A percentile compares a stretch with the other conserved stretches of the same genome.
These are phyloP conservation scores for Boletus pseudopeckii DNA, from an alignment of 768 basidiomycete genomes.

Conservation along the genomic window DNA sequence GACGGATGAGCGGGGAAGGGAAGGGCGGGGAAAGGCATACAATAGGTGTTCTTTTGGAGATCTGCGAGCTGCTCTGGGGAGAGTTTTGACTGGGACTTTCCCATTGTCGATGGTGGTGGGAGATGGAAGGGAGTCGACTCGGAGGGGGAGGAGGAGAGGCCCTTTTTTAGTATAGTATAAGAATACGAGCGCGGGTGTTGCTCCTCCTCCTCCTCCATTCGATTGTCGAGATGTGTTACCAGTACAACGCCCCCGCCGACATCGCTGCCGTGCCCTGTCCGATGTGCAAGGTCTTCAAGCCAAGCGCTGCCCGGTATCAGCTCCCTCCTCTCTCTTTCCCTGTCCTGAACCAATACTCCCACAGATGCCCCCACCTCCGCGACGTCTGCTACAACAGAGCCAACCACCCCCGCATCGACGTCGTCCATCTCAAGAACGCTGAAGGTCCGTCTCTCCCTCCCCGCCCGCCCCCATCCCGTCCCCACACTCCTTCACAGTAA, in stretches of 20 bases:
- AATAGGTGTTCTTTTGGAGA: slow-evolving; percentile 97
- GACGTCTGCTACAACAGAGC: slow-evolving; percentile 74
- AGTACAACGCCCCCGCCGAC: slow-evolving; percentile 61
- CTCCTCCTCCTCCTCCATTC: slow-evolving; percentile 21
- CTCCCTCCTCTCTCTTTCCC: slow-evolving; percentile 7
- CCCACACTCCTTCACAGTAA: slow-evolving; percentile 45
- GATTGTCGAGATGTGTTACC: slow-evolving; percentile 59
- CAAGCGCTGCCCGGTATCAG: slow-evolving; percentile 50
- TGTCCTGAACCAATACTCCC: slow-evolving; percentile 21
- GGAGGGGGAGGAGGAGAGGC: not conserved
- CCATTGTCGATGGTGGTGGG: slow-evolving; percentile 58
- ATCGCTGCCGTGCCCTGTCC: slow-evolving; percentile 67
- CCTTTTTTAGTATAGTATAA: slow-evolving; percentile 36
- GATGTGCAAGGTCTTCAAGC: slow-evolving; percentile 82
- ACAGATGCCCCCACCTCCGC: slow-evolving; percentile 72
- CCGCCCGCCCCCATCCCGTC: slow-evolving; percentile 5
- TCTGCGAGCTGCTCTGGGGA: slow-evolving; percentile 90
- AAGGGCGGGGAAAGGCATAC: slow-evolving; percentile 43
- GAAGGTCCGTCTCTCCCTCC: slow-evolving; percentile 54
- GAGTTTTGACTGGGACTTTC: slow-evolving; percentile 95
- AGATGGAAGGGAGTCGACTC: slow-evolving; percentile 1
- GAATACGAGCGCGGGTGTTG: slow-evolving; percentile 19
- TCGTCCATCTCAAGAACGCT: slow-evolving; percentile 81
- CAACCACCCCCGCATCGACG: slow-evolving; percentile 72
- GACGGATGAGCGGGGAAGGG: slow-evolving; percentile 12